Percentiles rank a stretch among this genome's conserved stretches.
Evolutionary conservation across 2,329 filamentous ascomycete genomes (phyloP).

Genomic region (Epicoccum nigrum): DNA sequence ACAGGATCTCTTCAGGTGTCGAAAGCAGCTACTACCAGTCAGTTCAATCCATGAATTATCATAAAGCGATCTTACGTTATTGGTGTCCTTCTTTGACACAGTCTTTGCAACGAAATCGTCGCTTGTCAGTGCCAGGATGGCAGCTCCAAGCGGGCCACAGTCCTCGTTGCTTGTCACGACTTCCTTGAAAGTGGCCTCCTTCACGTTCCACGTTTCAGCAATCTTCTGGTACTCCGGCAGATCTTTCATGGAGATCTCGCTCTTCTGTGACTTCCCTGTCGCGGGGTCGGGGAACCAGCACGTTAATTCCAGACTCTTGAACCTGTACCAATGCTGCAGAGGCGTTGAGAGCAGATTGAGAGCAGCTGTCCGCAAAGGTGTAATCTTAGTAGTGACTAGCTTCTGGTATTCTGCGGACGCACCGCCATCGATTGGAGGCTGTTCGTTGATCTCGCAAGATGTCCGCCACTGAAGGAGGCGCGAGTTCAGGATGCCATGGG

Average conservation of each 20-base stretch:
- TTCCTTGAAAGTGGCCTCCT: conserved; percentile 61
- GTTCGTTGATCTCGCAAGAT: conserved; percentile 76
- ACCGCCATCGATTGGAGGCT: conserved; percentile 85
- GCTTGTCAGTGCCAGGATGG: conserved; percentile 68
- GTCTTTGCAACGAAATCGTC: conserved; percentile 73
- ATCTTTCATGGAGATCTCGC: conserved; percentile 67
- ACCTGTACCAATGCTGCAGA: conserved; percentile 82
- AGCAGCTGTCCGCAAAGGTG: conserved; percentile 75
- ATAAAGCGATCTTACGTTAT: conserved; percentile 33
- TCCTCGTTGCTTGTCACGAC: conserved; percentile 33
- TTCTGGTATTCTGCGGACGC: conserved; percentile 80
- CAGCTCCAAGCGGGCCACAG: conserved; percentile 54
- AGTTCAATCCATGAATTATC: conserved; percentile 1
- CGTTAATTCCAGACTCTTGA: conserved; percentile 76
- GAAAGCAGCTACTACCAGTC: conserved; percentile 52
- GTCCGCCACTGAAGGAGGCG: conserved; percentile 83
- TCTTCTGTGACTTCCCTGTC: conserved; percentile 50
- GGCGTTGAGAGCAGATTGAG: conserved; percentile 79
- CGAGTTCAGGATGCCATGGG: conserved; percentile 78
- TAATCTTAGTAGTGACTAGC: conserved; percentile 75
- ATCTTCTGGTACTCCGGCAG: conserved; percentile 59
- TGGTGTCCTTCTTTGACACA: conserved; percentile 61
- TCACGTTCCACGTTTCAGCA: conserved; percentile 74
- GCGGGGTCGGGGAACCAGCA: conserved; percentile 72
- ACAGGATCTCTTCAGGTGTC: conserved; percentile 72